A percentile compares a stretch with the other conserved stretches of the same genome.
These are phyloP conservation scores for Tricholoma bakamatsutake DNA, from an alignment of 768 basidiomycete species.

Conservation along the genomic window DNA sequence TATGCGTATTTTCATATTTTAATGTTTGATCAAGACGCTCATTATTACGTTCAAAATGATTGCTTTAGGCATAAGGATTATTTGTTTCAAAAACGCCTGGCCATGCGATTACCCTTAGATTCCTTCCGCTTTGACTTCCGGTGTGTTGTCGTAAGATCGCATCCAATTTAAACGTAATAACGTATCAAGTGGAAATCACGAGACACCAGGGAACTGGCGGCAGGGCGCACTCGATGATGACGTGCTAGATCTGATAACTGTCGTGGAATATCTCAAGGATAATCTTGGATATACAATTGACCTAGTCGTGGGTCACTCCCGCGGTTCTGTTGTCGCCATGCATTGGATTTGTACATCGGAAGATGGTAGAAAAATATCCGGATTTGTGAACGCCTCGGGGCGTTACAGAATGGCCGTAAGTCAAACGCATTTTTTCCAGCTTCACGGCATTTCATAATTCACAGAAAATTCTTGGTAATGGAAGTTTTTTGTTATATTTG, in stretches of 20 bases:
- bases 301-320: constrained; percentile 72
- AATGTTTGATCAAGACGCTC: constrained; percentile 12
- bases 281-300: constrained; percentile 64
- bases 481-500: constrained; percentile 4
- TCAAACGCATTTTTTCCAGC: constrained; percentile 9
- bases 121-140: constrained; percentile 87
- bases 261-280: constrained; percentile 54
- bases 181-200: constrained; percentile 61
- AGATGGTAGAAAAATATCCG: constrained; percentile 49
- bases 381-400: constrained; percentile 70
- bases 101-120: constrained; percentile 58
- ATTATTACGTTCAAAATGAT: constrained; percentile 14
- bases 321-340: constrained; percentile 63
- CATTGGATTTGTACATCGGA: constrained; percentile 63
- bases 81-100: constrained; percentile 71
- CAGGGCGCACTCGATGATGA: constrained; percentile 57
- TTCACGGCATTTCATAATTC: constrained; percentile 4
- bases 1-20: constrained; percentile 32
- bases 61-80: constrained; percentile 76
- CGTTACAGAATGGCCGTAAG: constrained; percentile 77
- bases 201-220: constrained; percentile 63
- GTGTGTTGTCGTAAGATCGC: constrained; percentile 31
- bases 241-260: constrained; percentile 57
- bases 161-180: not conserved
- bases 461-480: constrained; percentile 40